phyloP scores from a whole-genome alignment of 768 basidiomycete species.

The Lactarius psammicola region DNA sequence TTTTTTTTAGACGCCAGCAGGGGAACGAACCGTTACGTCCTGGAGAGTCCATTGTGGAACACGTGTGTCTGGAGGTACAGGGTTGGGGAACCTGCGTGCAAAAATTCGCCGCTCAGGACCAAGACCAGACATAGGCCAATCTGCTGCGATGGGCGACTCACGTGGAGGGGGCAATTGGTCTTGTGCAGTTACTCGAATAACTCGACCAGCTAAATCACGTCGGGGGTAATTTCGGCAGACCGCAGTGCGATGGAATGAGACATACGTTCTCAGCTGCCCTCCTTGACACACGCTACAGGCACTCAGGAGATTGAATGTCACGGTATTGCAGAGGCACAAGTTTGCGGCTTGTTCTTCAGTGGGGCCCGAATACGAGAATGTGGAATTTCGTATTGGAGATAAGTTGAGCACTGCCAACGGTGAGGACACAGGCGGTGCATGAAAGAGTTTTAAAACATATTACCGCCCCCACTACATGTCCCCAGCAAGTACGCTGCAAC shows the following conservation, averaged over 20 bases:
- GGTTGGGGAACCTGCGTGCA: constrained; percentile 8
- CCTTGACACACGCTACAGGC: neutral
- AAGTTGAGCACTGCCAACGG: neutral
- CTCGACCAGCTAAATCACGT: neutral
- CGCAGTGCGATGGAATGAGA: too few relatives aligned
- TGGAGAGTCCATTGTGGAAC: constrained; percentile 19
- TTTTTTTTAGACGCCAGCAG: neutral
- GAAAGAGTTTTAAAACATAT: neutral
- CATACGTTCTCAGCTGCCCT: neutral
- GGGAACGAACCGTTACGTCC: constrained; percentile 11
- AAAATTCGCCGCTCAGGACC: neutral
- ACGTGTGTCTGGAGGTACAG: constrained; percentile 10
- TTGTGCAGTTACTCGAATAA: neutral
- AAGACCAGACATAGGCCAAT: neutral
- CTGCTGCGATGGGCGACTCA: neutral
- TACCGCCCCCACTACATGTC: neutral
- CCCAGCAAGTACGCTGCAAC: neutral
- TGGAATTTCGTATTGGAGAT: neutral
- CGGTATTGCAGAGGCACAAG: neutral
- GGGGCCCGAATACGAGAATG: neutral
- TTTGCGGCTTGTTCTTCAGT: neutral
- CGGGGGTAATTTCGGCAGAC: too few relatives aligned
- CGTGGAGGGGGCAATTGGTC: neutral
- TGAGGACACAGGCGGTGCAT: neutral
- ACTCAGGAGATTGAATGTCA: neutral